A percentile compares a stretch with the other conserved stretches of the same genome.
These are phyloP conservation scores for Leishmania turanica DNA, from an alignment of 208 protist genomes.

Conservation along the genomic window DNA sequence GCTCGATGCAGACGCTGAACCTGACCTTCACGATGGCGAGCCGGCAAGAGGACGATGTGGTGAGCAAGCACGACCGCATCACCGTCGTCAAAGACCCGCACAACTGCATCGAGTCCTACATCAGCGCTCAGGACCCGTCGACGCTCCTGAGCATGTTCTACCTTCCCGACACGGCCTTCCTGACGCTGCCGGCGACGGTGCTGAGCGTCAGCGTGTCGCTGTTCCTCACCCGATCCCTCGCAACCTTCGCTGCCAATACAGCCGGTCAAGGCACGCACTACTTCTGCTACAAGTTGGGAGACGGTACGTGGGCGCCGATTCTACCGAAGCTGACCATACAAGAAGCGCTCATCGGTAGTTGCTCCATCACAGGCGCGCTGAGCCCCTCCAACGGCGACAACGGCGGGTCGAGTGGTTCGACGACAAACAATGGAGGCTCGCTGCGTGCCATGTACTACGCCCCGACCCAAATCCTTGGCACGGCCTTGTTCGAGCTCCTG, in stretches of 20 bases:
- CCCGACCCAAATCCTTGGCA: slow-evolving; percentile 48
- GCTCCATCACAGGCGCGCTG: slow-evolving; percentile 25
- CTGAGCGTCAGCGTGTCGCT: slow-evolving; percentile 32
- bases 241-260: slow-evolving; percentile 47
- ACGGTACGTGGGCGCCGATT: slow-evolving; percentile 84
- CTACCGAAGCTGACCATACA: slow-evolving; percentile 49
- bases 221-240: slow-evolving; percentile 40
- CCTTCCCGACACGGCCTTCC: slow-evolving; percentile 68
- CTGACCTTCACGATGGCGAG: slow-evolving; percentile 70
- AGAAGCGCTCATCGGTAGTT: slow-evolving; percentile 37
- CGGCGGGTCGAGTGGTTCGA: background rate
- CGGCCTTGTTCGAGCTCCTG: slow-evolving; percentile 15
- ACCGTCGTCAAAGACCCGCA: slow-evolving; percentile 61
- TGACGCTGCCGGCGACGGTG: slow-evolving; percentile 60
- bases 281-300: slow-evolving; percentile 76
- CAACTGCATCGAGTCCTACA: slow-evolving; percentile 73
- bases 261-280: slow-evolving; percentile 43
- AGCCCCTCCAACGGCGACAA: slow-evolving; percentile 43
- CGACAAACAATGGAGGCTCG: slow-evolving; percentile 18
- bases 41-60: slow-evolving; percentile 55
- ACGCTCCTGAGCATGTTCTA: slow-evolving; percentile 58
- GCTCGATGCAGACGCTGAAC: slow-evolving; percentile 67
- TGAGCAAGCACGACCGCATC: slow-evolving; percentile 56
- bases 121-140: slow-evolving; percentile 38
- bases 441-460: slow-evolving; percentile 87